Base-by-base conservation (phyloP, 106 monocot genomes). In the Phalaenopsis equestris region DNA sequence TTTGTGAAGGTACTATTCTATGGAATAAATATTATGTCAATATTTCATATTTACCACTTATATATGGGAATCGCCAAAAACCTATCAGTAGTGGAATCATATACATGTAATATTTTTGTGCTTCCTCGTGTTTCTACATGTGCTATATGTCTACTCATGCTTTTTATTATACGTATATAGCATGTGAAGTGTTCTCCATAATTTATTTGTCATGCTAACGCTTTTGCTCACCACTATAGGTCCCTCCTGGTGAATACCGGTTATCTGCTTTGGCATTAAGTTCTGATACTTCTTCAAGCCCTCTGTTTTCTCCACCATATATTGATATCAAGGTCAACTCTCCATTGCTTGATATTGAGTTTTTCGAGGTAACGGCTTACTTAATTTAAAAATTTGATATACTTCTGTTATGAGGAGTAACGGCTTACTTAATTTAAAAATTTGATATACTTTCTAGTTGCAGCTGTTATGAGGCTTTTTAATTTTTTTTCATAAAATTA, bases 231-330 rank as follows among this genome's bases (percentile, higher is more conserved):
- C 41, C 72, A 18, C 5, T 64, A 56, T 73, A 91, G 94, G 92
- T 98, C 76, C 85, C 89, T 84, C 82, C 94, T 78, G 93, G 95
- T 49, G 95, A 99, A 55, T 99, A 99, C 37, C 92, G 87, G 41
- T 76, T 99, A 80, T 94, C 99, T 84, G 99, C 91, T 48, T 21
- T 99, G 76, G 75, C 88, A 37, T 82, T 83, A 78, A 85, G 84
- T 82, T 78, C 95, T 46, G 82, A 86, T 42, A 85, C 79, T 79
- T 90, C 89, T 41, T 61, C 88, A 24, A 73, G 81, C 41, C 83
- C 90, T 82, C 48, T 95, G 39, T 99, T 93, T 80, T 91, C 93
- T 41, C 99, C 99, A 75, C 64, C 85, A 75, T 87, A 81, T 83
- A 42, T 93, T 91, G 91, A 94, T 87, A 65, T 99, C 21, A 88